phyloP scores from a whole-genome alignment of 2,329 filamentous ascomycete species.

The Pyrenochaeta sp. region DNA sequence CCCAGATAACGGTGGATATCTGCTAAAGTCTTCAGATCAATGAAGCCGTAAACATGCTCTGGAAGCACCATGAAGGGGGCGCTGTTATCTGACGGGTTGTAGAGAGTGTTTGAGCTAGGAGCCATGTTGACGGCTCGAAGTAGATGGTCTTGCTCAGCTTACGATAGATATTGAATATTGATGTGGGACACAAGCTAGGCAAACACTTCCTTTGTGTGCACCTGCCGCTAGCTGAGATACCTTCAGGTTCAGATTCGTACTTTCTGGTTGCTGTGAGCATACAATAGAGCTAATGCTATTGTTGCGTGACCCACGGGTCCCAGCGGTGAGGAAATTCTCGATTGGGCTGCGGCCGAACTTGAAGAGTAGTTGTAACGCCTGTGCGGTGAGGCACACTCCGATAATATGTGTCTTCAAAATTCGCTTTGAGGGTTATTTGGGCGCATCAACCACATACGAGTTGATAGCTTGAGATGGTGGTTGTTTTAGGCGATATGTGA shows the following conservation, averaged over 20 bases:
- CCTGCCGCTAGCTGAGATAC: not conserved
- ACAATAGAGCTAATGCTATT: conserved; percentile 4
- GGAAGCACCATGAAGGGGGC: conserved; percentile 16
- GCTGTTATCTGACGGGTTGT: conserved; percentile 5
- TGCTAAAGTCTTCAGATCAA: conserved; percentile 31
- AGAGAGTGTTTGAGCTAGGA: not conserved
- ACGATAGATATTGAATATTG: not conserved
- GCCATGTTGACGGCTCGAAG: conserved; percentile 10
- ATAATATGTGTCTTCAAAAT: no score
- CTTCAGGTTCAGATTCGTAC: not conserved
- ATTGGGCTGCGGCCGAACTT: conserved; percentile 7
- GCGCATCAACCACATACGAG: no score
- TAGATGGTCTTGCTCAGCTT: not conserved
- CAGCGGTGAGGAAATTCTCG: conserved; percentile 15
- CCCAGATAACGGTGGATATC: conserved; percentile 31
- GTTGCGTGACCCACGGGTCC: conserved; percentile 6
- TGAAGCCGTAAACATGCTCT: conserved; percentile 26
- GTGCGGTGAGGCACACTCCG: not conserved
- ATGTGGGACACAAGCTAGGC: not conserved
- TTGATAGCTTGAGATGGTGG: not conserved
- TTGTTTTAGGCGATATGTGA: not conserved
- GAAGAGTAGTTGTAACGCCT: conserved; percentile 4
- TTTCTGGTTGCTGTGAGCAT: not conserved
- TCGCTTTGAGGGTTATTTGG: no score
- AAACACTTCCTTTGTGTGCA: not conserved